These are phyloP conservation scores for Pestalotiopsis sp. DNA, from an alignment of 2,329 filamentous ascomycete species.

Conservation along the genomic window DNA sequence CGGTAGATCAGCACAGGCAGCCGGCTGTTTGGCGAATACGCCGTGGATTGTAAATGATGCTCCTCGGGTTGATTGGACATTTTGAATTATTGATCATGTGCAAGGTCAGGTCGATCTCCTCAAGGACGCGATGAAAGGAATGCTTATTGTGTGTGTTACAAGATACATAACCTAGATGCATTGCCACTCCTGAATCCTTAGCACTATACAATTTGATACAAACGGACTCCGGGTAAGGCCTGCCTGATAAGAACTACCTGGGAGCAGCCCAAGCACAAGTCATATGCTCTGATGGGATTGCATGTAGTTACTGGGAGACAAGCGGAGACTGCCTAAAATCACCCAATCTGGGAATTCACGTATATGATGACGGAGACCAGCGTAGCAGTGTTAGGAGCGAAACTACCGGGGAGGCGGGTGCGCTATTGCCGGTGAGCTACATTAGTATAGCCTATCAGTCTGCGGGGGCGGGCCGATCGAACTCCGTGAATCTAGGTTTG, in stretches of 20 bases:
- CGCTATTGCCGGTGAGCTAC: not conserved
- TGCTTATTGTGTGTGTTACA: not conserved
- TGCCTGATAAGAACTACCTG: not conserved
- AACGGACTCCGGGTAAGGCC: not conserved
- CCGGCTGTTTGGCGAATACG: constrained; percentile 1
- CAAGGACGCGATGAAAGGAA: not conserved
- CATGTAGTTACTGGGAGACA: not conserved
- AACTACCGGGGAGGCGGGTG: not conserved
- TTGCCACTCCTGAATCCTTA: not conserved
- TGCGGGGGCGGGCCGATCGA: not conserved
- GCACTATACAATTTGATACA: not conserved
- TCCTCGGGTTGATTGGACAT: not conserved
- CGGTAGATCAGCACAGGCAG: constrained; percentile 4
- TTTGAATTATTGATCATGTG: not conserved
- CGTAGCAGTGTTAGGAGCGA: not conserved
- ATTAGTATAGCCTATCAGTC: not conserved
- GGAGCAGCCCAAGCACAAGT: not conserved
- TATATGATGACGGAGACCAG: not conserved
- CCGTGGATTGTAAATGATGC: not conserved
- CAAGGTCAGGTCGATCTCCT: not conserved
- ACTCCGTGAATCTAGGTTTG: not conserved
- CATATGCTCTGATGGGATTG: not conserved
- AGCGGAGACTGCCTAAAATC: constrained; percentile 5
- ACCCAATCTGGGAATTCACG: not conserved
- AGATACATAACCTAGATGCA: not conserved